A percentile compares a stretch with the other conserved stretches of the same genome.
These are phyloP conservation scores for Flammula alnicola DNA, from an alignment of 1,284 basidiomycete genomes.

Conservation along the genomic window DNA sequence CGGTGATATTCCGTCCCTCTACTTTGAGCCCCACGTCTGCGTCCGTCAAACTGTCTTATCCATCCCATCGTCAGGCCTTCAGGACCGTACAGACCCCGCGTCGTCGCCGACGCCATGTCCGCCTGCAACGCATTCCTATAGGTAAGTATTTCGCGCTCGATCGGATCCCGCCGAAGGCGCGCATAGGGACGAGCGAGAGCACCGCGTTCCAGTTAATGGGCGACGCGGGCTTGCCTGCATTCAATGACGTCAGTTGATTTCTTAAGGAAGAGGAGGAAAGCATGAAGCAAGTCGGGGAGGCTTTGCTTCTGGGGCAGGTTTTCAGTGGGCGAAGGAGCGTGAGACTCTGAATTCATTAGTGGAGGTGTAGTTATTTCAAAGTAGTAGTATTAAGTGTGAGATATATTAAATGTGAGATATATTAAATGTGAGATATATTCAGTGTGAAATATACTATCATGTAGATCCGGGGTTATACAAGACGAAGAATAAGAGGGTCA, in stretches of 20 bases:
- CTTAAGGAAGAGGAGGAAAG: slow-evolving; percentile 79
- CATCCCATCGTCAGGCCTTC: slow-evolving; percentile 54
- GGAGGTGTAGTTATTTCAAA: slow-evolving; percentile 26
- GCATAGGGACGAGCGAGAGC: slow-evolving; percentile 84
- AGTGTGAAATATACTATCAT: no score
- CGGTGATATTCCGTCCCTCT: no score
- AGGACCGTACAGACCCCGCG: slow-evolving; percentile 50
- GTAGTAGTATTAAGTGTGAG: no score
- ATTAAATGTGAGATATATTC: no score
- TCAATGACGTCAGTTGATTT: slow-evolving; percentile 75
- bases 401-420: no score
- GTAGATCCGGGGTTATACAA: no score
- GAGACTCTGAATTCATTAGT: slow-evolving; percentile 21
- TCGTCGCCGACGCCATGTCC: slow-evolving; percentile 86
- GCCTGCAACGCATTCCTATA: slow-evolving; percentile 77
- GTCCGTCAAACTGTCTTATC: slow-evolving; percentile 83
- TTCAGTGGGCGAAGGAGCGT: slow-evolving; percentile 1
- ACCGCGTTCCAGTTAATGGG: slow-evolving; percentile 79
- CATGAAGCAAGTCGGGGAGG: slow-evolving; percentile 52
- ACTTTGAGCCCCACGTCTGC: slow-evolving; percentile 92
- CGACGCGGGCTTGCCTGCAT: slow-evolving; percentile 69
- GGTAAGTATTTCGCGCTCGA: slow-evolving; percentile 68
- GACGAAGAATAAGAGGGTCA: no score
- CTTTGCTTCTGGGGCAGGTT: slow-evolving; percentile 29
- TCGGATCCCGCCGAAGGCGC: slow-evolving; percentile 74